phyloP scores from a whole-genome alignment of 306 rosid species.

The Cotoneaster glaucophyllus region DNA sequence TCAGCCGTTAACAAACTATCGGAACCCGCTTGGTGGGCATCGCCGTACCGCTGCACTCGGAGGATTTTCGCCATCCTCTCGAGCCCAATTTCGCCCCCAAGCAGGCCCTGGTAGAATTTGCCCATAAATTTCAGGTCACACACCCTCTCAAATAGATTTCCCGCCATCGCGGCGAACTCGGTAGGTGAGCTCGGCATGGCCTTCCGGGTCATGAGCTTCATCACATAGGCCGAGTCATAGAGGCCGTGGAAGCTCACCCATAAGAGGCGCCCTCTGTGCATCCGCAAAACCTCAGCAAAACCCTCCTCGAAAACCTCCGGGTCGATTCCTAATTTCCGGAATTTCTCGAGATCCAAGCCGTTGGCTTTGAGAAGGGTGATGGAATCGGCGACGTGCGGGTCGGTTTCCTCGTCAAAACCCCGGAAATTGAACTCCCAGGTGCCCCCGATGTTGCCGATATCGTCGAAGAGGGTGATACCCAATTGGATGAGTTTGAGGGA shows the following conservation, averaged over 20 bases:
- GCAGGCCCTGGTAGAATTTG: background rate
- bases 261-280: background rate
- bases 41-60: background rate
- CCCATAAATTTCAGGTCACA: background rate
- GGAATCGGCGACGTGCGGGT: background rate
- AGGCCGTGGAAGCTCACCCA: slow-evolving; percentile 1
- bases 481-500: background rate
- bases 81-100: background rate
- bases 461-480: background rate
- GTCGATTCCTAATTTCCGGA: background rate
- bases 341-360: background rate
- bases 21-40: background rate
- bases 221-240: background rate
- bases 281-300: background rate
- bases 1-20: background rate
- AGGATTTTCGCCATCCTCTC: background rate
- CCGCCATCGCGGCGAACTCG: background rate
- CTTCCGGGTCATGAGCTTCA: background rate
- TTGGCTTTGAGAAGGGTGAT: background rate
- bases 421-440: background rate
- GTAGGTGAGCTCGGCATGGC: background rate
- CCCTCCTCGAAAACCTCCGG: background rate
- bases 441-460: background rate
- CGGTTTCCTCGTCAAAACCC: background rate
- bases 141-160: background rate